A percentile compares a stretch with the other conserved stretches of the same genome.
Evolutionary conservation across 805 yeast genomes (phyloP).

Genomic region (Henningerozyma blattae): DNA sequence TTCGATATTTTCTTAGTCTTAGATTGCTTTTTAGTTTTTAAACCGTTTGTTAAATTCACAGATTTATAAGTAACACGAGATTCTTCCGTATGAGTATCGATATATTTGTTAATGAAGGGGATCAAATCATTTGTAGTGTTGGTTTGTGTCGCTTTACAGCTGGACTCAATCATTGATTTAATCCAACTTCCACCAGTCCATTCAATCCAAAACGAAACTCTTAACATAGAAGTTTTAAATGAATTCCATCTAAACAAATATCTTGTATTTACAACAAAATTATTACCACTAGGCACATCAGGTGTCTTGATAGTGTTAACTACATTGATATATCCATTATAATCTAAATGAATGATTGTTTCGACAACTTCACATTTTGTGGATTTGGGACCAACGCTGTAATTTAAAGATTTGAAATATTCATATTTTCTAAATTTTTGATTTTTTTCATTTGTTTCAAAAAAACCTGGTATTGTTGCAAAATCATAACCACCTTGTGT

Average conservation of each 20-base stretch:
- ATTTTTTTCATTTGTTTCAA: slow-evolving; percentile 26
- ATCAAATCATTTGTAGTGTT: neutral
- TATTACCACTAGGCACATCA: slow-evolving; percentile 85
- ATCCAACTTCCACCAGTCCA: slow-evolving; percentile 92
- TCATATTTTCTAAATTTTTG: slow-evolving; percentile 37
- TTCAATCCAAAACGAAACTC: slow-evolving; percentile 53
- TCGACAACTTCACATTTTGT: slow-evolving; percentile 74
- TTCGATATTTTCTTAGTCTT: neutral
- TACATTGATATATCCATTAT: slow-evolving; percentile 42
- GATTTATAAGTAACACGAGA: neutral
- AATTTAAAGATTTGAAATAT: slow-evolving; percentile 65
- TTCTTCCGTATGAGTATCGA: neutral
- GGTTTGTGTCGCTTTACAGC: slow-evolving; percentile 50
- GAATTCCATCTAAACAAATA: slow-evolving; percentile 67
- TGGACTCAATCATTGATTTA: slow-evolving; percentile 74
- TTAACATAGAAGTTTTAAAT: slow-evolving; percentile 45
- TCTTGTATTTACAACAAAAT: slow-evolving; percentile 65
- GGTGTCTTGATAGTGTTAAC: slow-evolving; percentile 67
- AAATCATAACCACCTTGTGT: slow-evolving; percentile 28
- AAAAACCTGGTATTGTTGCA: slow-evolving; percentile 23
- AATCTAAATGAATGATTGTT: slow-evolving; percentile 38
- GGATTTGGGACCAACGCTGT: slow-evolving; percentile 85
- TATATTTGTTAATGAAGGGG: neutral
- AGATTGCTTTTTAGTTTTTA: neutral
- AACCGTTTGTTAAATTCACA: neutral